These are phyloP conservation scores for Wallacemonas sp. DNA, from an alignment of 208 protist genomes.

Conservation along the genomic window DNA sequence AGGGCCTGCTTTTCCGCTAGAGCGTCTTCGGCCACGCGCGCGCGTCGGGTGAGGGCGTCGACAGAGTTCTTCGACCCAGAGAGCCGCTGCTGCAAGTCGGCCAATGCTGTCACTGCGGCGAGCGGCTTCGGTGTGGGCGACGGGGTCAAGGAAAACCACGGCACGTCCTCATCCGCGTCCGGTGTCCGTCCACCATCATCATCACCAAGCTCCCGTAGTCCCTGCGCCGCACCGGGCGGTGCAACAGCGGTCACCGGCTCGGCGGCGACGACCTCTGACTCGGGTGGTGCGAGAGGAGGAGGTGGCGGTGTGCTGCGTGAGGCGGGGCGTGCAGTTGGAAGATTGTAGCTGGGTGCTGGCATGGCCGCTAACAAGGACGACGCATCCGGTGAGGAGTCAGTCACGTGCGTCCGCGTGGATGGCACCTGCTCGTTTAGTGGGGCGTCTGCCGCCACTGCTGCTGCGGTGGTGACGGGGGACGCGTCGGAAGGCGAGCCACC, in stretches of 20 bases:
- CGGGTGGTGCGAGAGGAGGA: neutral
- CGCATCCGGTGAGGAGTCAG: neutral
- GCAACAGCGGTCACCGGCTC: too few relatives aligned
- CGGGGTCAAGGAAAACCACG: neutral
- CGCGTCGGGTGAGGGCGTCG: constrained; percentile 13
- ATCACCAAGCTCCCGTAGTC: neutral
- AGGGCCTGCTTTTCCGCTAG: constrained; percentile 7
- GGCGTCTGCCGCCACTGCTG: neutral
- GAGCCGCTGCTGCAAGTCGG: constrained; percentile 52
- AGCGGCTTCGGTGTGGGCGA: constrained; percentile 12
- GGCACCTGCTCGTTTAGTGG: neutral
- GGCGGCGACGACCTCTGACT: too few relatives aligned
- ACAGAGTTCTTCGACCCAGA: constrained; percentile 18
- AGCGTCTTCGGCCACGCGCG: constrained; percentile 3
- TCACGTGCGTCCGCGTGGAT: neutral
- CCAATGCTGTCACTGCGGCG: constrained; percentile 51
- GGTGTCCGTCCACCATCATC: neutral
- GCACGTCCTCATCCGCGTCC: neutral
- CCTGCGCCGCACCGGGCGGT: too few relatives aligned
- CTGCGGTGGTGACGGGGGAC: too few relatives aligned
- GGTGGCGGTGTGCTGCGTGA: neutral
- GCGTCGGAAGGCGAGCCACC: too few relatives aligned
- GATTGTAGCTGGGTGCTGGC: neutral
- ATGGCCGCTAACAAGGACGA: neutral
- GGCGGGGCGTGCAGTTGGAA: neutral